These are phyloP conservation scores for Starmerella gropengiesseri DNA, from an alignment of 805 yeast species.

Conservation along the genomic window DNA sequence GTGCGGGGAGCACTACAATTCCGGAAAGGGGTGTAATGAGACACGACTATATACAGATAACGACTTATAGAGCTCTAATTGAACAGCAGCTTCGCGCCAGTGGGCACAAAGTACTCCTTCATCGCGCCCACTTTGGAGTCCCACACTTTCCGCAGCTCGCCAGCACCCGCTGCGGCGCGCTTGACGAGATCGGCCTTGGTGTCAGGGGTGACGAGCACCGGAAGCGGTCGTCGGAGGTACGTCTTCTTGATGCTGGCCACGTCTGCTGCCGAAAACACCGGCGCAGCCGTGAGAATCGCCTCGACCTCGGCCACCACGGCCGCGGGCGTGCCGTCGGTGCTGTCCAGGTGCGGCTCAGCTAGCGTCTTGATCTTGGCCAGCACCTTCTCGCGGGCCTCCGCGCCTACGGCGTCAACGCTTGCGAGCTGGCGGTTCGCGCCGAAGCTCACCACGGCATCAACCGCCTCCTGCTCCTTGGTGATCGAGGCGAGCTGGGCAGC, in stretches of 20 bases:
- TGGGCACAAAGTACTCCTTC: slow-evolving; percentile 36
- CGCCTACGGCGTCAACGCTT: slow-evolving; percentile 4
- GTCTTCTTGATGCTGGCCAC: slow-evolving; percentile 35
- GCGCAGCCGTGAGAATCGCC: slow-evolving; percentile 33
- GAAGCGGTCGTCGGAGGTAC: slow-evolving; percentile 47
- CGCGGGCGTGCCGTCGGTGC: slow-evolving; percentile 27
- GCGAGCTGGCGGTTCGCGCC: slow-evolving; percentile 31
- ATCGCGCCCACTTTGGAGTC: slow-evolving; percentile 45
- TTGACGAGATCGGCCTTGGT: slow-evolving; percentile 25
- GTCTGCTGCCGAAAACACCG: slow-evolving; percentile 29
- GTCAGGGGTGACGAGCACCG: slow-evolving; percentile 38
- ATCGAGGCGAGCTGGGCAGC: slow-evolving; percentile 29
- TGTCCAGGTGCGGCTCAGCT: slow-evolving; percentile 13
- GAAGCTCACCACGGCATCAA: slow-evolving; percentile 28
- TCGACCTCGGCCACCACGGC: slow-evolving; percentile 35
- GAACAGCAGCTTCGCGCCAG: slow-evolving; percentile 23
- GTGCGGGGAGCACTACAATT: slow-evolving; percentile 36
- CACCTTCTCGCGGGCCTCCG: slow-evolving; percentile 5
- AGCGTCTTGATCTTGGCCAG: slow-evolving; percentile 22
- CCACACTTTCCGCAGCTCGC: slow-evolving; percentile 46
- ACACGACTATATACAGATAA: slow-evolving; percentile 13
- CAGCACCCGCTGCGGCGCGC: slow-evolving; percentile 39
- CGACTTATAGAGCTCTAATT: slow-evolving; percentile 1
- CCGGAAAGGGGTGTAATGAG: slow-evolving; percentile 24
- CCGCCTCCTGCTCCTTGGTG: slow-evolving; percentile 32